Base-by-base conservation (phyloP, 495 filamentous ascomycete species). In the Penicillium coffeae region DNA sequence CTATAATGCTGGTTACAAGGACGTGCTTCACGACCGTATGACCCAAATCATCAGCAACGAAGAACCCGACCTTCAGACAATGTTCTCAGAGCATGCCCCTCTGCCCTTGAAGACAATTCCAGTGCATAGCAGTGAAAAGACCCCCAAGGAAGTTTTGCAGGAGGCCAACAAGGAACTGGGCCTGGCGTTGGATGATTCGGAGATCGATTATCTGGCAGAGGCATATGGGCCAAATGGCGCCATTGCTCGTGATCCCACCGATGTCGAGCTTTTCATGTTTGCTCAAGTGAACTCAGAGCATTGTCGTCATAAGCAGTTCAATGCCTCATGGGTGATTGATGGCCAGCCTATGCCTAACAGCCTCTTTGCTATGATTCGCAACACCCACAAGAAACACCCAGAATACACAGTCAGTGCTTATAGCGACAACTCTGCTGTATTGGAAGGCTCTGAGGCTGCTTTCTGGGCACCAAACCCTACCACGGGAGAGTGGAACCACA, bases 191-290 rank as follows among this genome's bases (percentile, higher is more conserved):
- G 93, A 97, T 64, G 74, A 83, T 15, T 85, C 84, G 0, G 91
- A 97, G 61, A 91, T 96, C 55, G 84, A 96, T n/a, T 96, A 97
- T 61, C 75, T 97, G 21, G 85, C 93, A 8, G 80, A 89, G 30
- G 87, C 84, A 22, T 96, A 93, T 66, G 83, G 81, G 21, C 73
- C 86, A 36, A 77, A 89, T 18, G 85, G 85, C 12, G 75, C 71
- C 36, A 81, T 78, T 60, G 84, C 67, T 46, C 80, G 82, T 42
- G 80, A 83, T 40, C 91, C 90, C 0, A 85, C 85, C 37, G 93
- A 98, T 68, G 86, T 96, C 43, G 93, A 98, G 70, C 78, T 97
- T 12, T 97, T 95, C 77, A 97, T 97, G 94, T 98, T 97, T 65
- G 92, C 91, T 21, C 93, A 98, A 68, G 91, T 98, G 54, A 78